These are phyloP conservation scores for Mycena sanguinolenta DNA, from an alignment of 768 basidiomycete genomes.

Conservation along the genomic window DNA sequence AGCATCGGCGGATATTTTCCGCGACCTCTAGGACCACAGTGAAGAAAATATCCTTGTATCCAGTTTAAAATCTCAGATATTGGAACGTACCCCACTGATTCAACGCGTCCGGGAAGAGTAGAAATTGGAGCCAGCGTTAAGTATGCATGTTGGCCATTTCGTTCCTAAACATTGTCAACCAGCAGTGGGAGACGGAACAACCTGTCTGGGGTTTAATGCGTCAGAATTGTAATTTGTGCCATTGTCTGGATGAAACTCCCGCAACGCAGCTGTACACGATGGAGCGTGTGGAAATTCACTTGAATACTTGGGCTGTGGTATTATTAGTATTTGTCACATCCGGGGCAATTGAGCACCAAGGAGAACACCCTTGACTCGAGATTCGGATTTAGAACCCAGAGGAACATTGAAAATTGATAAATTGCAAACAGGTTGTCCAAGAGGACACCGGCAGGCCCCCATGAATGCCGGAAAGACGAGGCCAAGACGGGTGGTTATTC, in stretches of 20 bases:
- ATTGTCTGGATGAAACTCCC: slow-evolving; percentile 4
- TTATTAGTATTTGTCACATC: slow-evolving; percentile 4
- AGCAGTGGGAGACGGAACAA: background rate
- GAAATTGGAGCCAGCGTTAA: slow-evolving; percentile 11
- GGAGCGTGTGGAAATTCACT: background rate
- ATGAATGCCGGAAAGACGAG: slow-evolving; percentile 4
- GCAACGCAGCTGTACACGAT: background rate
- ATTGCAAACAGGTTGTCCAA: slow-evolving; percentile 10
- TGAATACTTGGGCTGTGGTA: background rate
- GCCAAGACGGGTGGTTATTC: slow-evolving; percentile 1
- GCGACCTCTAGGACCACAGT: slow-evolving; percentile 13
- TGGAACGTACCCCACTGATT: too few species aligned
- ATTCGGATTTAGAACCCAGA: background rate
- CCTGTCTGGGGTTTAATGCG: slow-evolving; percentile 11
- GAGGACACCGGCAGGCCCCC: slow-evolving; percentile 15
- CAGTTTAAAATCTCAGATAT: background rate
- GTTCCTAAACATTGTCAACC: background rate
- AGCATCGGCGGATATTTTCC: slow-evolving; percentile 11
- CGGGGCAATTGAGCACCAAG: background rate
- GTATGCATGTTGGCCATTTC: slow-evolving; percentile 15
- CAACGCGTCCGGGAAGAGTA: too few species aligned
- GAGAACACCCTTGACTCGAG: slow-evolving; percentile 20
- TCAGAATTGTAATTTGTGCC: slow-evolving; percentile 20
- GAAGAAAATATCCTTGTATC: slow-evolving; percentile 16
- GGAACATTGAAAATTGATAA: slow-evolving; percentile 9